A percentile compares a stretch with the other conserved stretches of the same genome.
Conservation (phyloP, 1,284 basidiomycete species). For the Ustilago loliicola region DNA sequence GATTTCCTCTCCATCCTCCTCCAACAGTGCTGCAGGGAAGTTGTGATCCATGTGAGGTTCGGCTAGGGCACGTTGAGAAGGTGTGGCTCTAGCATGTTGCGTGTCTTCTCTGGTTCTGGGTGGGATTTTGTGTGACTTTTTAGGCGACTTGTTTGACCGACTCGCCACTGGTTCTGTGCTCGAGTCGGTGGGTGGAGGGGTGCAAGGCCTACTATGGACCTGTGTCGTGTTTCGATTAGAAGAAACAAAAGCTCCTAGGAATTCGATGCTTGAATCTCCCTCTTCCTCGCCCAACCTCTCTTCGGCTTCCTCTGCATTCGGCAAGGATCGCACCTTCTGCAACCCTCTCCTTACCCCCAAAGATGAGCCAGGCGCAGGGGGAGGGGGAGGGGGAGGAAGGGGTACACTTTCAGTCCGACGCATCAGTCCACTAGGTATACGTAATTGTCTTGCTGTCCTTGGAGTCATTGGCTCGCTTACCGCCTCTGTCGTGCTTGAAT, state of each 20-base stretch:
- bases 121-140: background rate
- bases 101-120: background rate
- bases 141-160: slow-evolving; percentile 20
- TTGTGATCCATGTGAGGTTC: too few species aligned
- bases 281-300: slow-evolving; percentile 7
- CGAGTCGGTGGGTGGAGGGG: slow-evolving; percentile 5
- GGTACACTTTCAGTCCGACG: slow-evolving; percentile 34
- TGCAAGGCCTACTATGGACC: slow-evolving; percentile 1
- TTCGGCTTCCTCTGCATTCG: background rate
- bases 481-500: background rate
- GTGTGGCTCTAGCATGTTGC: background rate
- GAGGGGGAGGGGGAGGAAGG: slow-evolving; percentile 20
- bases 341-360: background rate
- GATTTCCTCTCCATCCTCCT: background rate
- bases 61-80: slow-evolving; percentile 12
- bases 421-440: slow-evolving; percentile 21
- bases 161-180: background rate
- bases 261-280: slow-evolving; percentile 37
- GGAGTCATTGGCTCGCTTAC: slow-evolving; percentile 9
- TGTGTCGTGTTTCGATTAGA: background rate
- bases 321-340: slow-evolving; percentile 2
- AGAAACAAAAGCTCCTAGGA: slow-evolving; percentile 23
- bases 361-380: background rate
- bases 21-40: too few species aligned
- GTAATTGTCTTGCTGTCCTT: slow-evolving; percentile 20